Conservation (phyloP, 768 basidiomycete genomes). For the Epithele typhae region DNA sequence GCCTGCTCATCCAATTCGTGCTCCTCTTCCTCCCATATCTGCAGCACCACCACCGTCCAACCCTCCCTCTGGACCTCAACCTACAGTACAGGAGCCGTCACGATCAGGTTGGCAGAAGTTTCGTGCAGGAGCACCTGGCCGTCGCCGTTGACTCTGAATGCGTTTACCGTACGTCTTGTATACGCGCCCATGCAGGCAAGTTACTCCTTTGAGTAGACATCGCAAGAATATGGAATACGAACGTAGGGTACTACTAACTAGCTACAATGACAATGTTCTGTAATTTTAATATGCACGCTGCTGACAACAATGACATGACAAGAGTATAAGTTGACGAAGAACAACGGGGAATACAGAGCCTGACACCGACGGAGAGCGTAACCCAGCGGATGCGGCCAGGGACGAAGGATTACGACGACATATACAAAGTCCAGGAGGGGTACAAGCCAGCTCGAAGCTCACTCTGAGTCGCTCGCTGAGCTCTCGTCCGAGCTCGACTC, state of each 20-base stretch:
- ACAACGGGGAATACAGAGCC: conserved; percentile 4
- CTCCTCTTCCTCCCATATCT: background rate
- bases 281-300: conserved; percentile 28
- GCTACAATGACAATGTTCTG: conserved; percentile 26
- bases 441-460: conserved; percentile 21
- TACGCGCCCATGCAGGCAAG: too few species aligned
- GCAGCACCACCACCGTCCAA: background rate
- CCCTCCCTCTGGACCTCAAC: background rate
- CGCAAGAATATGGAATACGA: conserved; percentile 13
- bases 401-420: conserved; percentile 3
- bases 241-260: conserved; percentile 20
- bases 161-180: too few species aligned
- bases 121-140: conserved; percentile 21
- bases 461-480: conserved; percentile 83
- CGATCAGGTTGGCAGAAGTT: conserved; percentile 27
- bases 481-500: conserved; percentile 80
- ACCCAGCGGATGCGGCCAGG: conserved; percentile 11
- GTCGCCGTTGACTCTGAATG: conserved; percentile 11
- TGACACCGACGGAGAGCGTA: background rate
- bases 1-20: background rate
- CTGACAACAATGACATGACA: conserved; percentile 1
- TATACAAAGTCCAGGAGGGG: conserved; percentile 4
- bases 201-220: too few species aligned
- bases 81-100: conserved; percentile 14
- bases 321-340: conserved; percentile 20